Evolutionary conservation across 2,329 filamentous ascomycete species (phyloP), one percentile per base, ranked within the genome.

Genomic region (Tolypocladium endophyticum): DNA sequence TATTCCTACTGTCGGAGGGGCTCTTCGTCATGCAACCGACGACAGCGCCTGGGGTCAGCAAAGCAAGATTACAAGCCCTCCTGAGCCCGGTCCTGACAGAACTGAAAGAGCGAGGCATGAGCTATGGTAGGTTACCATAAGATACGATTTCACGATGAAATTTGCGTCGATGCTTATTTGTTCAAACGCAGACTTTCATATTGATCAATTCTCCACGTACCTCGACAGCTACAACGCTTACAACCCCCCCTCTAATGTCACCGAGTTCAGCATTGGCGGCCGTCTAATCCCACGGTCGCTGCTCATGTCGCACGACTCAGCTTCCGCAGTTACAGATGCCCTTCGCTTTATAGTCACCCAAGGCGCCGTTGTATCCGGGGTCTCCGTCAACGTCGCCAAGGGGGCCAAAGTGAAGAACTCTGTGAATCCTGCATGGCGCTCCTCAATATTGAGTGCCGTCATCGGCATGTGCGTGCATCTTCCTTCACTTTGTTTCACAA

Each of bases 281-380:
- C 74, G 77, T 23, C 71, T 80, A 4, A 70, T 80, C 35, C 74
- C 76, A 18, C 68, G 73, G 38, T 64, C 68, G 14, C 66, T 68
- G 14, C 64, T 77, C n/a, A 18, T n/a, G 47, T 52, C 47, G 14
- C 11, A 43, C 7, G 8, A 41, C 23, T 38, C 36, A 5, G 23
- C 20, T 25, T 11, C 35, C 25, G 23, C 35, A 5, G 47, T 33
- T 4, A 52, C 47, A 33, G 35, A 41, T 8, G 54, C 54, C 11
- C 39, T 56, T 39, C 35, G 36, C n/a, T 28, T 38, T 7, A 41
- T 56, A 4, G 36, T 30, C 16, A 11, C 23, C 9, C n/a, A 56
- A 25, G 35, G 36, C 4, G 38, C n/a, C 2, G 54, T 41, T 14
- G 28, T 39, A 4, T 38, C 35, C 14, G 38, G 36, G 6, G 23